Base-by-base conservation (phyloP, 805 yeast genomes). In the Kluyveromyces starmeri region DNA sequence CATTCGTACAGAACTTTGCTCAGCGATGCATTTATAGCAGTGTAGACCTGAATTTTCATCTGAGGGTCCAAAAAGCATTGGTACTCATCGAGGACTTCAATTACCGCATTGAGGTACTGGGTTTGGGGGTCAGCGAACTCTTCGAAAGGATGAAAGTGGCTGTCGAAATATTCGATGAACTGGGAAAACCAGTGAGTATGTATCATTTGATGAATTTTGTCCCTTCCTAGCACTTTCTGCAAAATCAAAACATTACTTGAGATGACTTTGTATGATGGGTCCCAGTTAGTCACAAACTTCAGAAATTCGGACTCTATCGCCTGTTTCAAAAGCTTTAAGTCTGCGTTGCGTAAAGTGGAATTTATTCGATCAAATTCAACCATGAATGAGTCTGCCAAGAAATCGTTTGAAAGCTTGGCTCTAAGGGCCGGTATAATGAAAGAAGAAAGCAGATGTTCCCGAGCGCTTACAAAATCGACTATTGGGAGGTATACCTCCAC, bases 401-500 rank as follows among this genome's bases (percentile, higher is more conserved):
- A 30, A 11, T 30, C 11, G 11, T 10, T 11, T 7, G 17, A 7
- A 11, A 20, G 19, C 22, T 20, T n/a, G 4, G 5, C 16, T 14
- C 11, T 10, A 20, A 20, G 4, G 8, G 15, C n/a, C 7, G 74
- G 73, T 0, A 55, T 34, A 2, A 75, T 46, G 4, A 53, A 48
- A 3, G 45, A 47, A 5, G 46, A 36, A 3, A 59, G 30, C 10
- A 71, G 34, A 27, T 48, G 47, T 3, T 54, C 45, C 12, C 32
- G 38, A 29, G 46, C 40, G 19, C 35, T 38, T 12, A 48, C 46
- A 29, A 43, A 52, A 14, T 35, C 39, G n/a, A 53, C 22, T 1
- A 49, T 30, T 2, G 39, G 25, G 25, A 48, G 51, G 28, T 42
- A 52, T 25, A 50, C 42, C 8, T 50, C 20, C 9, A 52, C 13